A percentile compares a stretch with the other conserved stretches of the same genome.
phyloP scores from a whole-genome alignment of 2,329 filamentous ascomycete species.

The Diplodia seriata region DNA sequence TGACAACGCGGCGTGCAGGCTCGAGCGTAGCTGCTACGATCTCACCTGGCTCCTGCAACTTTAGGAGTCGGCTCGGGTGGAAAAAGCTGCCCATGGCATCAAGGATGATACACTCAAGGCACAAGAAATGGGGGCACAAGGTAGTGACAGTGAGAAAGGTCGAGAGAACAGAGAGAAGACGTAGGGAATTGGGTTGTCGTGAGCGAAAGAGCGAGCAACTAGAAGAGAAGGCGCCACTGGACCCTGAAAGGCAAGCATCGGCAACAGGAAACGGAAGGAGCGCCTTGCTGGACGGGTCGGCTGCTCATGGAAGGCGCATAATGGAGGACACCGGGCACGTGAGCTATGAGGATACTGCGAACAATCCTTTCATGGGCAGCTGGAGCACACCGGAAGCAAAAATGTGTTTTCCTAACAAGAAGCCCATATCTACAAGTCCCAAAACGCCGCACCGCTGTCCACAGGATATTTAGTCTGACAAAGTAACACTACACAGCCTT shows the following conservation, averaged over 20 bases:
- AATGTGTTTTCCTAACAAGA: constrained; percentile 21
- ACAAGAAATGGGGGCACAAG: background rate
- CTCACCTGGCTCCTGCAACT: background rate
- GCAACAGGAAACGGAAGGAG: constrained; percentile 4
- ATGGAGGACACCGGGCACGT: no score
- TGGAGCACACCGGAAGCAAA: background rate
- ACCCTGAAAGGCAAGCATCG: background rate
- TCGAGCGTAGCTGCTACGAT: background rate
- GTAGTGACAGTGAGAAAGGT: background rate
- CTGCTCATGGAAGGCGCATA: background rate
- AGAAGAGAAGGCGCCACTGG: background rate
- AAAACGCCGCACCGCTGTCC: constrained; percentile 28
- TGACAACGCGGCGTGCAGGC: background rate
- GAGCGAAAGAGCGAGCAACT: background rate
- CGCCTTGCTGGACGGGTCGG: background rate
- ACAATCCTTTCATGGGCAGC: background rate
- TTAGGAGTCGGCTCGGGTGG: constrained; percentile 5
- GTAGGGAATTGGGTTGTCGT: background rate
- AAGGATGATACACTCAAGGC: background rate
- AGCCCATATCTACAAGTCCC: constrained; percentile 30
- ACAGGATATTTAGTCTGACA: constrained; percentile 30
- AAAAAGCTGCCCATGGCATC: background rate
- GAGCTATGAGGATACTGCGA: background rate
- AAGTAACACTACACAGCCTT: constrained; percentile 22
- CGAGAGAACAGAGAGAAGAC: background rate